Percentiles rank a stretch among this genome's conserved stretches.
These are phyloP conservation scores for Spiromastix sp. DNA, from an alignment of 2,329 filamentous ascomycete genomes.

Conservation along the genomic window DNA sequence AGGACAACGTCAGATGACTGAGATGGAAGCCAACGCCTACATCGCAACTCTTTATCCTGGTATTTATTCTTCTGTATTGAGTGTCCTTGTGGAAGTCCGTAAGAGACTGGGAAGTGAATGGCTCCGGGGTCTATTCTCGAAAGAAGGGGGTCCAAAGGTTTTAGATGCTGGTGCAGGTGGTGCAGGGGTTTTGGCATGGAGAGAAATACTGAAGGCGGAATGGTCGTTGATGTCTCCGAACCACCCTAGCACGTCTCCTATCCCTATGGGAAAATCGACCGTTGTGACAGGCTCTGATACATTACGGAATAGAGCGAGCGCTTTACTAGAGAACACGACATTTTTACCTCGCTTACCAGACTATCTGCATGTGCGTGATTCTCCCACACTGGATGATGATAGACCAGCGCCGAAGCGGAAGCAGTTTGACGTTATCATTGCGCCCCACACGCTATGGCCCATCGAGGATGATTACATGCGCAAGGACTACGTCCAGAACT, in stretches of 20 bases:
- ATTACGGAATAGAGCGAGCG: slow-evolving; percentile 64
- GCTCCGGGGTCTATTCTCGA: slow-evolving; percentile 45
- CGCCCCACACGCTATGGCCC: slow-evolving; percentile 70
- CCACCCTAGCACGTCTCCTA: slow-evolving; percentile 28
- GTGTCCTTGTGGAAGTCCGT: slow-evolving; percentile 48
- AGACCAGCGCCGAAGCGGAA: slow-evolving; percentile 51
- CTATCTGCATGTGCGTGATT: slow-evolving; percentile 55
- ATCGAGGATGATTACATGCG: slow-evolving; percentile 66
- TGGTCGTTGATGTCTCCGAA: slow-evolving; percentile 58
- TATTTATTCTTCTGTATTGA: slow-evolving; percentile 48
- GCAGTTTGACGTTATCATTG: slow-evolving; percentile 80
- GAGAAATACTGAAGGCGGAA: slow-evolving; percentile 67
- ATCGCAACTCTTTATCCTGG: slow-evolving; percentile 51
- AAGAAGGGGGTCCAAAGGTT: slow-evolving; percentile 47
- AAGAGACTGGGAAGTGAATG: slow-evolving; percentile 50
- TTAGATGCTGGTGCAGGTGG: slow-evolving; percentile 54
- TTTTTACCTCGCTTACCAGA: slow-evolving; percentile 90
- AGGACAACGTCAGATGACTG: slow-evolving; percentile 45
- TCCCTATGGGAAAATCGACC: slow-evolving; percentile 61
- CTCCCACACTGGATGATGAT: slow-evolving; percentile 49
- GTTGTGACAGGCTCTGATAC: slow-evolving; percentile 68
- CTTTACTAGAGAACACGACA: slow-evolving; percentile 74
- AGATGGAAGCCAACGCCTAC: slow-evolving; percentile 52
- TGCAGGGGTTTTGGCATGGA: slow-evolving; percentile 51
- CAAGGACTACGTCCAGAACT: slow-evolving; percentile 70